A percentile compares a stretch with the other conserved stretches of the same genome.
Conservation (phyloP, 495 filamentous ascomycete genomes). For the Neurospora cerealis region DNA sequence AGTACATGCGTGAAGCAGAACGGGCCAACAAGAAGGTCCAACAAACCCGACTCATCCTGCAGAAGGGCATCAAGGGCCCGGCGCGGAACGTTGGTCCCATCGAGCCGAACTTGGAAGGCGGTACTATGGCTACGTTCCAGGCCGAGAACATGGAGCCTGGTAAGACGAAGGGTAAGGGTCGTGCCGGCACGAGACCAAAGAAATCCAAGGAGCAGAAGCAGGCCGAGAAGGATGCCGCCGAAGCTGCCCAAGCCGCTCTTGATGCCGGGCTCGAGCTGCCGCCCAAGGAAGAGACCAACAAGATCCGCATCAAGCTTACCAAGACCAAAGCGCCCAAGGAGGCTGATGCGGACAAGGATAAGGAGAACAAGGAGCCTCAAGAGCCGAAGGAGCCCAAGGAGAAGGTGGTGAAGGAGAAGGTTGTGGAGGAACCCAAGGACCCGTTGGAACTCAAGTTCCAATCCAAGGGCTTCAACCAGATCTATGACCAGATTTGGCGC, state of each 20-base stretch:
- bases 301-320: slow-evolving; percentile 46
- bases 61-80: slow-evolving; percentile 72
- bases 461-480: slow-evolving; percentile 89
- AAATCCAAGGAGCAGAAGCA: slow-evolving; percentile 97
- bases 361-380: slow-evolving; percentile 36
- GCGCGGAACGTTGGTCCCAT: slow-evolving; percentile 67
- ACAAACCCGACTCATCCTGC: slow-evolving; percentile 69
- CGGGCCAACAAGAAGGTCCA: slow-evolving; percentile 81
- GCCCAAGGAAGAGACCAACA: slow-evolving; percentile 56
- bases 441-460: slow-evolving; percentile 51
- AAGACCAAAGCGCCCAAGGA: slow-evolving; percentile 22
- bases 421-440: slow-evolving; percentile 44
- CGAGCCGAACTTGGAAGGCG: slow-evolving; percentile 77
- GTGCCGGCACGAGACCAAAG: slow-evolving; percentile 58
- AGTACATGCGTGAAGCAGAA: slow-evolving; percentile 68
- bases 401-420: slow-evolving; percentile 57
- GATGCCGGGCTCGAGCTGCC: slow-evolving; percentile 73
- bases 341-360: slow-evolving; percentile 30
- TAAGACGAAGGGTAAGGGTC: slow-evolving; percentile 56
- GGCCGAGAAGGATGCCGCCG: slow-evolving; percentile 85
- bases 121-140: slow-evolving; percentile 78
- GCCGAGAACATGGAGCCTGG: slow-evolving; percentile 50
- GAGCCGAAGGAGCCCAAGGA: slow-evolving; percentile 48
- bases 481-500: slow-evolving; percentile 97
- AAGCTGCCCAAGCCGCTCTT: slow-evolving; percentile 75